phyloP scores from a whole-genome alignment of 129 eudicot genomes.

The Ambrosia artemisiifolia region DNA sequence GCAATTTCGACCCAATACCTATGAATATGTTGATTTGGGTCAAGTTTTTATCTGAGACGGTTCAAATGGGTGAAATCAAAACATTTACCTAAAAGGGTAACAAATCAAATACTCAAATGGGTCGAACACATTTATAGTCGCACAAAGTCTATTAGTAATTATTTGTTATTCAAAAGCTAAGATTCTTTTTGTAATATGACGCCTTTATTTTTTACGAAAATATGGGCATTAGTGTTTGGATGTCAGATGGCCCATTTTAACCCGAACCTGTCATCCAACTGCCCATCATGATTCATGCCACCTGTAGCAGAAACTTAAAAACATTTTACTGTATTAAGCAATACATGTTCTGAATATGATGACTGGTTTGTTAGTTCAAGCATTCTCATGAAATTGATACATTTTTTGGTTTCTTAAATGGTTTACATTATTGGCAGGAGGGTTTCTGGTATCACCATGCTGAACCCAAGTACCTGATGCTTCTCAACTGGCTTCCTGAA shows the following conservation, averaged over 20 bases:
- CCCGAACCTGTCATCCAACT: background rate
- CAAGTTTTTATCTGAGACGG: background rate
- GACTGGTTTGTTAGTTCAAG: background rate
- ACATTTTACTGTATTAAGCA: background rate
- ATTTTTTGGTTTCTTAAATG: background rate
- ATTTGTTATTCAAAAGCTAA: background rate
- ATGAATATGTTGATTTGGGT: background rate
- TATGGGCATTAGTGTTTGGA: background rate
- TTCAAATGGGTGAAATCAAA: background rate
- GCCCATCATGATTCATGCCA: background rate
- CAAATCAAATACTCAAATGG: background rate
- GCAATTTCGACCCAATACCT: background rate
- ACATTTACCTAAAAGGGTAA: background rate
- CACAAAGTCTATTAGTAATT: background rate
- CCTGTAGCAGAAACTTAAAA: background rate
- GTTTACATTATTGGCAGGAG: conserved; percentile 43
- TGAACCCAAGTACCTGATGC: conserved; percentile 64
- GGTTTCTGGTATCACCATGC: conserved; percentile 79
- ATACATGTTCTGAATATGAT: conserved; percentile 5
- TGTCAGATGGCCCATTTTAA: background rate
- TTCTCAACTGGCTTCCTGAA: conserved; percentile 55
- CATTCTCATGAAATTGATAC: conserved; percentile 9
- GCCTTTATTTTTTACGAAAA: background rate
- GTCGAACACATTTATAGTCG: background rate
- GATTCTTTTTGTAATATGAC: background rate